Percentiles rank a stretch among this genome's conserved stretches.
phyloP scores from a whole-genome alignment of 495 filamentous ascomycete genomes.

The Penicillium cinerascens region DNA sequence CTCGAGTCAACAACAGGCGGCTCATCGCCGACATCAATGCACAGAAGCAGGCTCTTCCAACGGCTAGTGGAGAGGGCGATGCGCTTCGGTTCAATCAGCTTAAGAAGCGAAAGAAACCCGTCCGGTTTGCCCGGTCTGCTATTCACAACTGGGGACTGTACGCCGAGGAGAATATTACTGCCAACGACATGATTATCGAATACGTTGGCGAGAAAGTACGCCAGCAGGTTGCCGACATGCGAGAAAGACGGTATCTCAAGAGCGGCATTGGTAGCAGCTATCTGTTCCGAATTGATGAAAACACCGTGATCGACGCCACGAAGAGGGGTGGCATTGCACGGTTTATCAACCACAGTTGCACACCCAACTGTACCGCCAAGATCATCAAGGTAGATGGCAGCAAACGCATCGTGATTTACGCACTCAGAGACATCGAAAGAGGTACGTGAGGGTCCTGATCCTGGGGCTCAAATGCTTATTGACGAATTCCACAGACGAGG shows the following conservation, averaged over 20 bases:
- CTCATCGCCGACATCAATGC: constrained; percentile 92
- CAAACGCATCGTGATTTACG: constrained; percentile 98
- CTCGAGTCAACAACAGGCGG: constrained; percentile 90
- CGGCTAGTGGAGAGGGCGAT: constrained; percentile 68
- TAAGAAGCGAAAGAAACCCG: constrained; percentile 98
- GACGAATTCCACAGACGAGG: constrained; percentile 71
- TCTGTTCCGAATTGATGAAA: constrained; percentile 96
- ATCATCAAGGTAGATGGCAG: constrained; percentile 99
- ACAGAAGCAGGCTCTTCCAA: constrained; percentile 79
- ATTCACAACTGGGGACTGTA: constrained; percentile 99
- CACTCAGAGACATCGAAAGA: constrained; percentile 86
- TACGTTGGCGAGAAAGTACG: constrained; percentile 98
- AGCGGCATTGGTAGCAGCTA: constrained; percentile 97
- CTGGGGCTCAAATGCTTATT: constrained; percentile 27
- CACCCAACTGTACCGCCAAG: constrained; percentile 97
- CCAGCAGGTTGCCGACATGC: constrained; percentile 92
- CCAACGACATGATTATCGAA: constrained; percentile 99
- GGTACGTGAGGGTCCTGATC: constrained; percentile 59
- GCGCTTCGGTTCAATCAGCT: constrained; percentile 97
- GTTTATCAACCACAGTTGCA: constrained; percentile 99
- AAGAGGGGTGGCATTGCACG: constrained; percentile 97
- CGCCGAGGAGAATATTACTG: constrained; percentile 93
- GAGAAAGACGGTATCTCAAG: constrained; percentile 87
- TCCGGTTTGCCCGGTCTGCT: constrained; percentile 94
- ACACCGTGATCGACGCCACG: constrained; percentile 94